These are phyloP conservation scores for Liriodendron chinense DNA, from an alignment of 164 flowering plant species.

Conservation along the genomic window DNA sequence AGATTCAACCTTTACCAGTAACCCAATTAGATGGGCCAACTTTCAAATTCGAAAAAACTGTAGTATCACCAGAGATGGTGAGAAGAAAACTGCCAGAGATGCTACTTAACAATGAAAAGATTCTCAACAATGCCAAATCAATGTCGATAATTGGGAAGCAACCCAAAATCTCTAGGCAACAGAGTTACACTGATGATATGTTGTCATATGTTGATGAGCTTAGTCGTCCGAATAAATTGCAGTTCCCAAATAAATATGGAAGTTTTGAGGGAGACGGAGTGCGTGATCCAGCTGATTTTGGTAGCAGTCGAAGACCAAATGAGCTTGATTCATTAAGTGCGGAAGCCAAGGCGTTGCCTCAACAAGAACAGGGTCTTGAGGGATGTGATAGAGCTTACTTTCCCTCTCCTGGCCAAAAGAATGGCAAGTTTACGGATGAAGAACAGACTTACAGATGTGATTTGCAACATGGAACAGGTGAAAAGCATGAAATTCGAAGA, in stretches of 20 bases:
- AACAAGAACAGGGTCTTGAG: conserved; percentile 29
- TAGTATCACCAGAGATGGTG: conserved; percentile 13
- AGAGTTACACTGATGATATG: neutral
- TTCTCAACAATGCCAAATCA: neutral
- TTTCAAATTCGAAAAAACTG: conserved; percentile 8
- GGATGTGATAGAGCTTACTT: conserved; percentile 26
- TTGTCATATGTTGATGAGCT: conserved; percentile 16
- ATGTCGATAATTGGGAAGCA: neutral
- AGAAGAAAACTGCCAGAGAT: conserved; percentile 12
- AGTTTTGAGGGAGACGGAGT: conserved; percentile 19
- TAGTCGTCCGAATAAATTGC: conserved; percentile 21
- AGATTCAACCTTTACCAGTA: neutral
- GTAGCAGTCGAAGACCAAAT: neutral
- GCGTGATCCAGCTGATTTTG: conserved; percentile 33
- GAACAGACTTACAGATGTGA: conserved; percentile 14
- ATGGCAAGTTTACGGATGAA: conserved; percentile 7
- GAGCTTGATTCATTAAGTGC: neutral
- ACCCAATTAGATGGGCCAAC: neutral
- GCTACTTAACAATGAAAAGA: conserved; percentile 10
- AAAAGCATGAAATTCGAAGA: conserved; percentile 13
- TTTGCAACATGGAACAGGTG: conserved; percentile 16
- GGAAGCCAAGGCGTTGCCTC: conserved; percentile 23
- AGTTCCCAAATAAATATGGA: conserved; percentile 22
- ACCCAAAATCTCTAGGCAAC: neutral
- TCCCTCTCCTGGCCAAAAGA: conserved; percentile 23